These are phyloP conservation scores for Hypholoma fasciculare DNA, from an alignment of 768 basidiomycete species.

Conservation along the genomic window DNA sequence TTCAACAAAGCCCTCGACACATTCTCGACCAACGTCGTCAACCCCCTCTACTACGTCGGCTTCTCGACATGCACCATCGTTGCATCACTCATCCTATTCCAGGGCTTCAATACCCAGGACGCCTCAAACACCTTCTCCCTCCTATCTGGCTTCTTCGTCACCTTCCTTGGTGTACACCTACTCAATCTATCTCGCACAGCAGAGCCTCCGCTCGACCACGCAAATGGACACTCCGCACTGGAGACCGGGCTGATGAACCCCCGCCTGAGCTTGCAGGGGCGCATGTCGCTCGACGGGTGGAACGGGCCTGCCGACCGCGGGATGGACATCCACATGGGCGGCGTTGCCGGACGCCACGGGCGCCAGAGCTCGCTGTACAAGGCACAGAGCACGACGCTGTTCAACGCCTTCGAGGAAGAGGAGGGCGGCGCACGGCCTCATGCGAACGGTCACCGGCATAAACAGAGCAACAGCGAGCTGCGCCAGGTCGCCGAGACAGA, in stretches of 20 bases:
- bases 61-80: conserved; percentile 93
- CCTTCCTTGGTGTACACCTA: conserved; percentile 96
- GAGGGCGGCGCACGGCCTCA: conserved; percentile 21
- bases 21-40: conserved; percentile 97
- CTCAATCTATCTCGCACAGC: conserved; percentile 77
- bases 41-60: conserved; percentile 97
- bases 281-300: conserved; percentile 83
- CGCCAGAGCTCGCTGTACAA: conserved; percentile 68
- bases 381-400: conserved; percentile 64
- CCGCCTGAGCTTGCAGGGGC: conserved; percentile 77
- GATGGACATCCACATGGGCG: conserved; percentile 24
- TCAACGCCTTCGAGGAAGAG: conserved; percentile 72
- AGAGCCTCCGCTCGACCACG: conserved; percentile 40
- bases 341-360: conserved; percentile 46
- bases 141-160: conserved; percentile 86
- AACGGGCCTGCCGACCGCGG: conserved; percentile 34
- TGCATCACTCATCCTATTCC: conserved; percentile 94
- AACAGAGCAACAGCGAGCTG: conserved; percentile 49
- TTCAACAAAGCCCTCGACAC: conserved; percentile 98
- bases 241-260: conserved; percentile 75
- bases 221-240: conserved; percentile 44
- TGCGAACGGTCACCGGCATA: conserved; percentile 12
- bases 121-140: conserved; percentile 84
- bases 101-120: conserved; percentile 91
- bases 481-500: conserved; percentile 69